Percentiles rank a stretch among this genome's conserved stretches.
phyloP scores from a whole-genome alignment of 1,284 basidiomycete species.

The Rhodotorula sp. region DNA sequence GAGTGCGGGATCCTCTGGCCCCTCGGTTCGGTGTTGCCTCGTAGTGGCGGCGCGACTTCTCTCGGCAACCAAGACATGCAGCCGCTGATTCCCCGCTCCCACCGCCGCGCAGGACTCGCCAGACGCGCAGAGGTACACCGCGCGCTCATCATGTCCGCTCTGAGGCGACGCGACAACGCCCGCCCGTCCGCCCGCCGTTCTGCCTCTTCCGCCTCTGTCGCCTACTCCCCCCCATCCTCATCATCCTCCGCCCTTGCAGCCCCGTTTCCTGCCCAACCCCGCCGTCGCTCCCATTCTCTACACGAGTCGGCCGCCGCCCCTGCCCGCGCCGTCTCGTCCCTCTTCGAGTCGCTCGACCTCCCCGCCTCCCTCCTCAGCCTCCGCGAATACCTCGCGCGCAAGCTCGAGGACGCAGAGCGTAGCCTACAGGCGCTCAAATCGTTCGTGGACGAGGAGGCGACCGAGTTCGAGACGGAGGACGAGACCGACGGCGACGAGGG shows the following conservation, averaged over 20 bases:
- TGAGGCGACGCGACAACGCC: neutral
- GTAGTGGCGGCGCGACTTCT: too few relatives aligned
- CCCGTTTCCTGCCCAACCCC: neutral
- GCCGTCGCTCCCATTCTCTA: conserved; percentile 21
- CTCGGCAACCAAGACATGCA: too few relatives aligned
- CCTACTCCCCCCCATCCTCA: neutral
- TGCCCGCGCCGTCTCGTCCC: conserved; percentile 22
- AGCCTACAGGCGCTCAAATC: conserved; percentile 14
- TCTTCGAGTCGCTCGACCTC: conserved; percentile 37
- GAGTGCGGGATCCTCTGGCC: too few relatives aligned
- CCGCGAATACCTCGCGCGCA: conserved; percentile 24
- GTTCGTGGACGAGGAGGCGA: conserved; percentile 20
- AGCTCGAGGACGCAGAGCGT: conserved; percentile 31
- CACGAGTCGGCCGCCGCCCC: neutral
- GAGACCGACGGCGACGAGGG: conserved; percentile 1
- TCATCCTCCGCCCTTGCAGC: neutral
- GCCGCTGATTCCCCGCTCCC: too few relatives aligned
- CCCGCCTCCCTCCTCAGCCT: conserved; percentile 20
- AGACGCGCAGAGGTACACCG: neutral
- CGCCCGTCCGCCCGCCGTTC: neutral
- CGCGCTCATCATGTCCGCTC: neutral
- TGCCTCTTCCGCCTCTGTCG: neutral
- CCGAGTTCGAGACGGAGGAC: conserved; percentile 12
- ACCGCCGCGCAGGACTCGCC: neutral
- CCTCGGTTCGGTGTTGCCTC: too few relatives aligned